These are phyloP conservation scores for Magnusiomyces paraingens DNA, from an alignment of 1,139 yeast species.

Conservation along the genomic window DNA sequence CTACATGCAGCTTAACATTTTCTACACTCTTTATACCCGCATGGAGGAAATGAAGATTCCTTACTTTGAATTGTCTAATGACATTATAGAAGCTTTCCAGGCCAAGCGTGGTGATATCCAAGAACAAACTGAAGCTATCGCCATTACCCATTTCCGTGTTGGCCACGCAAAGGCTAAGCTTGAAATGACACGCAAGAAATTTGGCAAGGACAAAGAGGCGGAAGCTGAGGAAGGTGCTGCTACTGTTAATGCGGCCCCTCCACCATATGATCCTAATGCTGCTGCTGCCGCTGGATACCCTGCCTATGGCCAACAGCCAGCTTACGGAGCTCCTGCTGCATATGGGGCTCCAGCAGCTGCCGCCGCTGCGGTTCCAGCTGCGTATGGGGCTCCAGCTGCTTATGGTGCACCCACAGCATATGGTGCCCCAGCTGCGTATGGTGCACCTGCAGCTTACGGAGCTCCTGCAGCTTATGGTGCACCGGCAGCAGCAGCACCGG, in stretches of 20 bases:
- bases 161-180: slow-evolving; percentile 82
- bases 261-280: slow-evolving; percentile 26
- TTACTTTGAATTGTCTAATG: slow-evolving; percentile 48
- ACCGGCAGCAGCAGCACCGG: not conserved
- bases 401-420: slow-evolving; percentile 21
- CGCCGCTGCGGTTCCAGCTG: slow-evolving; percentile 29
- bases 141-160: slow-evolving; percentile 80
- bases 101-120: slow-evolving; percentile 85
- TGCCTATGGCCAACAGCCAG: slow-evolving; percentile 21
- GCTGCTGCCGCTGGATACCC: slow-evolving; percentile 21
- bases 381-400: slow-evolving; percentile 19
- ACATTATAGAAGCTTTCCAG: slow-evolving; percentile 51
- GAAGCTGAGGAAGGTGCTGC: slow-evolving; percentile 35
- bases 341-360: slow-evolving; percentile 23
- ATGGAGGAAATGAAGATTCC: slow-evolving; percentile 97
- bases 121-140: slow-evolving; percentile 79
- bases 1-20: slow-evolving; percentile 95
- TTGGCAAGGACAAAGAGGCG: slow-evolving; percentile 45
- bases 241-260: slow-evolving; percentile 29
- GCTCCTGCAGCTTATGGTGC: slow-evolving; percentile 15
- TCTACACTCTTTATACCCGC: slow-evolving; percentile 80
- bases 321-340: slow-evolving; percentile 16
- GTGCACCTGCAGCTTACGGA: slow-evolving; percentile 22
- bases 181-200: slow-evolving; percentile 74
- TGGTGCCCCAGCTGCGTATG: slow-evolving; percentile 27